A percentile compares a stretch with the other conserved stretches of the same genome.
phyloP scores from a whole-genome alignment of 257 asterid species.

The Ballota nigra region DNA sequence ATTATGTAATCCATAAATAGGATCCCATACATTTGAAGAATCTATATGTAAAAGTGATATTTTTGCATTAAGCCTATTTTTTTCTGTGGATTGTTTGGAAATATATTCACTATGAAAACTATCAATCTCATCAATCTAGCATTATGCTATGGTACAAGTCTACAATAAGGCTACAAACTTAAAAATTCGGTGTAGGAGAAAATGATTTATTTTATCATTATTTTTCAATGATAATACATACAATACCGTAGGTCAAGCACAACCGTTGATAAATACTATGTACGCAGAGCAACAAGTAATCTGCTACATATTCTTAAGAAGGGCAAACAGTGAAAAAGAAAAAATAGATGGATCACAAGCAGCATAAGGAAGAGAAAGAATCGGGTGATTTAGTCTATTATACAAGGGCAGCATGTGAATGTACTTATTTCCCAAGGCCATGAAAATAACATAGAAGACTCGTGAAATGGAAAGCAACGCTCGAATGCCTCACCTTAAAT shows the following conservation, averaged over 20 bases:
- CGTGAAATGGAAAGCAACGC: slow-evolving; percentile 29
- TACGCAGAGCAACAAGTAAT: neutral
- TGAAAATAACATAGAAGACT: slow-evolving; percentile 23
- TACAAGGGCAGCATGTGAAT: slow-evolving; percentile 36
- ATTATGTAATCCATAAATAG: too few relatives aligned
- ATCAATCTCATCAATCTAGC: neutral
- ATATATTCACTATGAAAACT: neutral
- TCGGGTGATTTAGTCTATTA: slow-evolving; percentile 28
- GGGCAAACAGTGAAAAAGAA: neutral
- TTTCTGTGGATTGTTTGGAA: too few relatives aligned
- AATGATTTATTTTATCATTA: slow-evolving; percentile 18
- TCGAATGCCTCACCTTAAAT: slow-evolving; percentile 43
- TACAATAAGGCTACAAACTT: neutral
- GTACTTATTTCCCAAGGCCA: slow-evolving; percentile 28
- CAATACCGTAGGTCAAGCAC: slow-evolving; percentile 12
- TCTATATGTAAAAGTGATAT: too few relatives aligned
- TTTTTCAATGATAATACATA: slow-evolving; percentile 22
- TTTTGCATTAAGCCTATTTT: too few relatives aligned
- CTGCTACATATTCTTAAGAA: slow-evolving; percentile 17
- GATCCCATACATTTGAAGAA: too few relatives aligned
- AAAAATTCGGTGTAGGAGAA: too few relatives aligned
- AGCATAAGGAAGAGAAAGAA: slow-evolving; percentile 28
- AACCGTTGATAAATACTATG: neutral
- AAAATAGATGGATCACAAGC: slow-evolving; percentile 19
- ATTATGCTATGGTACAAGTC: neutral